Evolutionary conservation across 148 eudicot genomes (phyloP), one percentile per base, ranked within the genome.

Genomic region (Persicaria tinctoria): DNA sequence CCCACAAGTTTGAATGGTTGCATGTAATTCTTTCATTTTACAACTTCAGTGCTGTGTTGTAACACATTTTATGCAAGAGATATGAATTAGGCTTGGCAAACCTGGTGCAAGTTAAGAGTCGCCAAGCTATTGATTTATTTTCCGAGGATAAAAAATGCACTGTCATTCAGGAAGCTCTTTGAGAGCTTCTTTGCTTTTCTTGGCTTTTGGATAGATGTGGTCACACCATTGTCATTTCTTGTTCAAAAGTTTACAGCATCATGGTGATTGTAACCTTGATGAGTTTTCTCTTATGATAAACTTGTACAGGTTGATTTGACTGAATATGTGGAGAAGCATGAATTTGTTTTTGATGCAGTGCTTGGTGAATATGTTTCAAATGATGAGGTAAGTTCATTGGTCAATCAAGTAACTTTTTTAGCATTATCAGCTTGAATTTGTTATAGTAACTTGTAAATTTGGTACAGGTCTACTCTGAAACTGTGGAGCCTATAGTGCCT

Each of bases 261-360:
- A 20, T 7, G 5, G 64, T 59, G 38, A 18, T 20, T 59, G 64
- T 18, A 11, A 6, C 38, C 66, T 60, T 60, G 32, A 60, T 60
- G 66, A 60, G 66, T 10, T 11, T 8, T 60, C 41, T 6, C 18
- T n/a, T 55, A 14, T 14, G 59, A 20, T 8, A 60, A 5, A 8
- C 68, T 75, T 71, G 80, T 51, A 78, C 81, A 91, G 93, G 97
- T 91, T 74, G 97, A 91, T 83, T 76, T 91, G 41, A 89, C 97
- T 23, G 97, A 89, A 80, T 91, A 91, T 66, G 86, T 91, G 71
- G 97, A 91, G 82, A 91, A 76, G 76, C 91, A 91, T 85, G 93
- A 75, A 79, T 91, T 91, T 82, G 82, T 84, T 75, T 91, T 89
- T 83, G 93, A 91, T 82, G 93, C 97, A 47, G 97, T 87, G 80